Evolutionary conservation across 345 rosid genomes (phyloP).

Genomic region (Acer campestre): DNA sequence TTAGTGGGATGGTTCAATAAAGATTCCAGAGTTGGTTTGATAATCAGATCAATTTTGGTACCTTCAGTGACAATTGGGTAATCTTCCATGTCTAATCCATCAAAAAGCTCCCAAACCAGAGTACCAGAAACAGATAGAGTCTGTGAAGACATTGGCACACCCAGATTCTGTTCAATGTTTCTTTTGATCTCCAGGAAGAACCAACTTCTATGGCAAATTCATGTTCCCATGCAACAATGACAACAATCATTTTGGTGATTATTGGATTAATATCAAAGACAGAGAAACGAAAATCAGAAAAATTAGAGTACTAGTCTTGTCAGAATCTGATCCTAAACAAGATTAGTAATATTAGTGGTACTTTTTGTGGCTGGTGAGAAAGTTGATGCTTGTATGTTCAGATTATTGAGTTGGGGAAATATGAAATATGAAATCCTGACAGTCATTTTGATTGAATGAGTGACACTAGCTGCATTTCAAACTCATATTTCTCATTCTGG

Average conservation of each 20-base stretch:
- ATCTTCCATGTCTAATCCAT: constrained; percentile 89
- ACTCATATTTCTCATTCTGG: background rate
- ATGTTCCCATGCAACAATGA: constrained; percentile 42
- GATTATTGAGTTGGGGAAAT: background rate
- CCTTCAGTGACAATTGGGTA: constrained; percentile 74
- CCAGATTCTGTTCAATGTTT: constrained; percentile 50
- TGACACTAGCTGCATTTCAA: background rate
- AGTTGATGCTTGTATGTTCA: background rate
- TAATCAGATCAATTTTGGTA: constrained; percentile 66
- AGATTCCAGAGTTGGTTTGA: constrained; percentile 28
- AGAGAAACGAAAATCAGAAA: background rate
- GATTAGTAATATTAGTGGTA: background rate
- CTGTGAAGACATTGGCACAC: constrained; percentile 52
- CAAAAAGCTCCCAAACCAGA: constrained; percentile 86
- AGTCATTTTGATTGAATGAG: constrained; percentile 6
- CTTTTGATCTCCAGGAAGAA: constrained; percentile 56
- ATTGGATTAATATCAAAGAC: background rate
- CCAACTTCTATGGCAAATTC: constrained; percentile 60
- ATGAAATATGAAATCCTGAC: background rate
- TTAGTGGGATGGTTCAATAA: constrained; percentile 19
- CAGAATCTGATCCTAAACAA: background rate
- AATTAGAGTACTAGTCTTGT: background rate
- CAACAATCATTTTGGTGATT: constrained; percentile 46
- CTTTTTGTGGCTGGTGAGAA: background rate
- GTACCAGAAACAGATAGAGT: constrained; percentile 58